Base-by-base conservation (phyloP, 169 alveolate genomes). In the Pseudocohnilembus persalinus region DNA sequence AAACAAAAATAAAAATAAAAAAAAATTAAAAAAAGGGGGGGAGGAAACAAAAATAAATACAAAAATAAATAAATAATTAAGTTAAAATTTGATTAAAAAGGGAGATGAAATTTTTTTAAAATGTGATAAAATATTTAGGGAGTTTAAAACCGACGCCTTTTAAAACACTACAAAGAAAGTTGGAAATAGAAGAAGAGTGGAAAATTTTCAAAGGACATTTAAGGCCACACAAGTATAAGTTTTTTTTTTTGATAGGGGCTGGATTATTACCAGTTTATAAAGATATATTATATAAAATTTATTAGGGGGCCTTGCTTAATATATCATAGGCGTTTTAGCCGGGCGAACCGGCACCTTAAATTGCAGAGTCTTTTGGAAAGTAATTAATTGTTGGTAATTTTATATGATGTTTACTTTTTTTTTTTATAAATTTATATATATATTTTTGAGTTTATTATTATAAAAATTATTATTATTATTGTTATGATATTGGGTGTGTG, bases 181-280 rank as follows among this genome's bases (percentile, higher is more conserved):
- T 79, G 63, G 84, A 79, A 16, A 79, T 79, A 25, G 84, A 79
- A 63, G 27, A 79, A 0, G 84, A 79, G 30, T 79, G 84, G 84
- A 49, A 74, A 26, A 0, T 6, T 0, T 79, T 79, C n/a, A 49
- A 79, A 63, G 20, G 20, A 49, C 29, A 72, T 29, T 27, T 79
- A 34, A 68, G 84, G 35, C 84, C 84, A 0, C 84, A 79, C 25
- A 30, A 72, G n/a, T 64, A 72, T 15, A 79, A 79, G 63, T 34
- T 63, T 20, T 0, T 79, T 28, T 79, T 79, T 31, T 29, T 79
- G 31, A 72, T 34, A 26, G 84, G 84, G 28, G n/a, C 49, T 1
- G 0, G 30, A 16, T 28, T 79, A 72, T 63, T 27, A 28, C 84
- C 84, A 29, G 1, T 49, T 63, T 79, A 79, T 31, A 79, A 63